Evolutionary conservation across 1,284 basidiomycete species (phyloP), one percentile per base, ranked within the genome.

Genomic region (Athelia psychrophila): DNA sequence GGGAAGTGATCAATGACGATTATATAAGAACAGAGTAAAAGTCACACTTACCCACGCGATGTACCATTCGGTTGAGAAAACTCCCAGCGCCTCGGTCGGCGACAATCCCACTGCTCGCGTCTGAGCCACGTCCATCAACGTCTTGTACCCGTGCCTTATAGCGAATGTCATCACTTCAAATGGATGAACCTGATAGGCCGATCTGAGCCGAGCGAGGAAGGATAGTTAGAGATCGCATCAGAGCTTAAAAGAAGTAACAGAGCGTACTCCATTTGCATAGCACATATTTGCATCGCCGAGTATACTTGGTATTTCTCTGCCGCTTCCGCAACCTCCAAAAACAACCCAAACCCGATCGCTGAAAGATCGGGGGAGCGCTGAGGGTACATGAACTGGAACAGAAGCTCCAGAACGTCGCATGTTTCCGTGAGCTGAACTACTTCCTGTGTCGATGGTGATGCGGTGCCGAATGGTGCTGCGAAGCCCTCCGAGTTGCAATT

Each of bases 291-390:
- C 47, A 58, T 47, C 2, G 58, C 59, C 19, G 49, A 36, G 25
- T 53, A 55, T 9, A 61, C 54, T 38, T 51, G 12, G 24, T 60
- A 61, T 44, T 62, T 62, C 46, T 62, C 58, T 6, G 57, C 60
- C 1, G 60, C 59, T 27, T 59, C 57, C 3, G 58, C 55, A 8
- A 62, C 32, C 1, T 19, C 30, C 2, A 27, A 35, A 3, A 55
- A 44, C 1, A 52, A 20, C 1, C 30, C 23, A 38, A 56, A 56
- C 0, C 51, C 42, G 6, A 58, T 30, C 0, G 23, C 22, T 3
- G 45, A 24, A 30, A 60, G 46, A 19, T 52, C 36, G 1, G 54
- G 55, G 18, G 49, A 57, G 3, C 40, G 55, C n/a, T 33, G 51
- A 13, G 32, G 51, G 27, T 59, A 57, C 47, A 60, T 52, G 49